A percentile compares a stretch with the other conserved stretches of the same genome.
Evolutionary conservation across 495 filamentous ascomycete genomes (phyloP).

Genomic region (Paragyromitra xinjiangensis): DNA sequence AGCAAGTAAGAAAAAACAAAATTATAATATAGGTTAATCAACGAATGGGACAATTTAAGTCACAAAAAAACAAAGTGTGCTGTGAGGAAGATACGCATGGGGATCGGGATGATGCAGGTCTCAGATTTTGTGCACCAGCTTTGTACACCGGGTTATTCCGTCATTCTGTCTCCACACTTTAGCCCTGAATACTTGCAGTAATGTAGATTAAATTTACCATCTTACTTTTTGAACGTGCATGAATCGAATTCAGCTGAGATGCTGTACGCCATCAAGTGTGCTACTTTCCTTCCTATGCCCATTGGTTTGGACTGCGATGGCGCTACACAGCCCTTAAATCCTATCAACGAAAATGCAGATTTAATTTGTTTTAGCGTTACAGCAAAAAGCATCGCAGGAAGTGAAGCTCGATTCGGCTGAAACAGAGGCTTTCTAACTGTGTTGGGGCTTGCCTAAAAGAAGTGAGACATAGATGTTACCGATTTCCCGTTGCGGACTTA

Average conservation of each 20-base stretch:
- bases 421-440: not conserved
- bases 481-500: no score
- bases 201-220: not conserved
- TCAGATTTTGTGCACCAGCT: no score
- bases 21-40: no score
- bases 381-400: not conserved
- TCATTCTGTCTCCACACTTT: no score
- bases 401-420: not conserved
- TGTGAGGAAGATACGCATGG: no score
- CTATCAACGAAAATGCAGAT: not conserved
- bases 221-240: not conserved
- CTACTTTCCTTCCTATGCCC: not conserved
- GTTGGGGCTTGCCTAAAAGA: not conserved
- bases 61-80: no score
- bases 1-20: no score
- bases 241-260: not conserved
- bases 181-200: not conserved
- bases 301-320: not conserved
- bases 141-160: no score
- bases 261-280: not conserved
- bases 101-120: no score
- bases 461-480: not conserved
- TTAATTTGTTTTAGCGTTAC: not conserved
- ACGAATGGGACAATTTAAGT: no score
- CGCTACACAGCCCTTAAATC: not conserved